Base-by-base conservation (phyloP, 352 stramenopile genomes). In the Elongisporangium prolatum region DNA sequence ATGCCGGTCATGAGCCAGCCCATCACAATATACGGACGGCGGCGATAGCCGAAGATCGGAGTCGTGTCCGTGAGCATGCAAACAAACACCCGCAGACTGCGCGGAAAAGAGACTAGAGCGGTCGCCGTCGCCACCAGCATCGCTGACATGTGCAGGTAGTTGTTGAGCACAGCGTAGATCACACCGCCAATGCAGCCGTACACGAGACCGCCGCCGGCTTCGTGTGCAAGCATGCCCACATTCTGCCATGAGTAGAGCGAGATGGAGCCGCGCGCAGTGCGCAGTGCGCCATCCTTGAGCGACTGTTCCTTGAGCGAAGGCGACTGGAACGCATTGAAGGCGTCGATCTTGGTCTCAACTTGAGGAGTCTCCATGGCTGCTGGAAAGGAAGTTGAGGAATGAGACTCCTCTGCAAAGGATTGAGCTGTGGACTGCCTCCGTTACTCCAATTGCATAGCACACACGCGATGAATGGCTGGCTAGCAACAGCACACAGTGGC, bases 11-110 rank as follows among this genome's bases (percentile, higher is more conserved):
- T 68, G 22, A 38, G 54, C 77, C 77, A 88, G 18, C 88, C 88
- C 40, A 89, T 60, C 21, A 88, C 70, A 54, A 96, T 84, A 63
- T 96, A 96, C 37, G 86, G 78, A 11, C 87, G 88, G 11, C 86
- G 73, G 37, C 82, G 87, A 57, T 89, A 89, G 54, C 86, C 82
- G 52, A 74, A 83, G 60, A 96, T 88, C 18, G 86, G 86, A 47
- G 80, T 69, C 38, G 72, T 89, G 69, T 96, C 88, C 3, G 71
- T 84, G 7, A 96, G 54, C 54, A 95, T 78, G 51, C 77, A 84
- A 54, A 81, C 80, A 22, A 94, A 74, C n/a, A 85, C 55, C 18
- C 75, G 74, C 21, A 86, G 75, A 22, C 69, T 70, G 21, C 76
- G 77, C 2, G 76, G 75, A 11, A 86, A 65, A n/a, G 64, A 60